Evolutionary conservation across 2,329 filamentous ascomycete genomes (phyloP), one percentile per base, ranked within the genome.

Genomic region (Raffaelea ambrosiae): DNA sequence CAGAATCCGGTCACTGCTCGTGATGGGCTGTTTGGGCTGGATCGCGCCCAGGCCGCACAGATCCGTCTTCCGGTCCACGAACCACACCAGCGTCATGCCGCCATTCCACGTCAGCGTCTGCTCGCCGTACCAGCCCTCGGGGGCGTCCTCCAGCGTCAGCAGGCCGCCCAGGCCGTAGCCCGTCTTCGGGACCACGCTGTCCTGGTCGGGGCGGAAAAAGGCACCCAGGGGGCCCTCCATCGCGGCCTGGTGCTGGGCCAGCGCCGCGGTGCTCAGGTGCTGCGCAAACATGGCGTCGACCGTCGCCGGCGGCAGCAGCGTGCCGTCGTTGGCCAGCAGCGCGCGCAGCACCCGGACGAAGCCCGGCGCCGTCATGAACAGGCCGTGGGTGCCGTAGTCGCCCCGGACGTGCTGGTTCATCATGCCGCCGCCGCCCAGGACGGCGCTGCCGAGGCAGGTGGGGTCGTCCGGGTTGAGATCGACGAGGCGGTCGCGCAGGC

Each of bases 281-380:
- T 73, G 64, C 46, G 60, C 55, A 54, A 78, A 76, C 62, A 79
- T 66, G 41, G 62, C 55, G 0, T 69, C 63, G 1, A 71, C 65
- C 0, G 68, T 74, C 3, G 58, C 59, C 0, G 61, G 59, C 19
- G 60, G 64, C 3, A 79, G 63, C 0, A 79, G 50, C 45, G 65
- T 71, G 3, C 66, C 69, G 44, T 78, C 73, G 33, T 77, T 68
- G 1, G 62, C 58, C 0, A 77, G 60, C 3, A 80, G 54, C 3
- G 71, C 73, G 4, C 61, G 63, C 3, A 74, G 54, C 3, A 78
- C 59, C 41, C 67, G 67, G 45, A 70, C 48, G 47, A 71, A 78
- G 29, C 71, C 68, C 0, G 48, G 21, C 2, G 49, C 60, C 1
- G 60, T 48, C 51, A 66, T 63, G 36, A 67, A 69, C 7, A 70